Evolutionary conservation across 2,329 filamentous ascomycete species (phyloP), one percentile per base, ranked within the genome.

Genomic region (Parastagonospora nodorum): DNA sequence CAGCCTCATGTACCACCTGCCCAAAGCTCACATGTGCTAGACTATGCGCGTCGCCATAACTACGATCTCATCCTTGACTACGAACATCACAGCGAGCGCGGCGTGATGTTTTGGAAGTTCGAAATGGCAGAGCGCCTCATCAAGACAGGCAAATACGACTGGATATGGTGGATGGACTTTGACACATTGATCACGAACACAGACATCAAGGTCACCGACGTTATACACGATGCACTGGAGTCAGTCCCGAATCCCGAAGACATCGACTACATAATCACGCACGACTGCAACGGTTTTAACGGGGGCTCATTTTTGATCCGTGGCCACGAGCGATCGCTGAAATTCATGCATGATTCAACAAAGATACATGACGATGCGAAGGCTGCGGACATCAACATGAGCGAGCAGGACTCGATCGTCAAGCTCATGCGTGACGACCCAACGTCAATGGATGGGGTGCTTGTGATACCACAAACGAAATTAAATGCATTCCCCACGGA

Each of bases 161-260:
- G 74, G 75, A 66, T 77, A 15, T 77, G 74, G 75, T 76, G 73
- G 72, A 54, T 76, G 8, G 74, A 77, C 53, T 74, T 74, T 37
- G 74, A 77, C 52, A 75, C 73, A 1, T 57, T 77, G 12, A 68
- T 77, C 53, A 77, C 72, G 11, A 75, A 76, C 44, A 74, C 71
- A 12, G 58, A 64, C 4, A 68, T 72, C 50, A 67, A 64, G 37
- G 39, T 77, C 24, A 58, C 64, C 8, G 64, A 74, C 39, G 65
- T 77, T 41, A 71, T 77, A 35, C 50, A 66, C 9, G 67, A 74
- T 12, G 63, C 62, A 10, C 55, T 76, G 10, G 51, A 46, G 7
- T 71, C 71, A 12, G 59, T 55, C 2, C 64, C 68, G 2, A 53
- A 64, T 27, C 61, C 69, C 0, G 63, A 71, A 8, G 51, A 68